Percentiles rank a stretch among this genome's conserved stretches.
These are phyloP conservation scores for Fennellomyces sp. DNA, from an alignment of 371 early-diverging fungal genomes.

Conservation along the genomic window DNA sequence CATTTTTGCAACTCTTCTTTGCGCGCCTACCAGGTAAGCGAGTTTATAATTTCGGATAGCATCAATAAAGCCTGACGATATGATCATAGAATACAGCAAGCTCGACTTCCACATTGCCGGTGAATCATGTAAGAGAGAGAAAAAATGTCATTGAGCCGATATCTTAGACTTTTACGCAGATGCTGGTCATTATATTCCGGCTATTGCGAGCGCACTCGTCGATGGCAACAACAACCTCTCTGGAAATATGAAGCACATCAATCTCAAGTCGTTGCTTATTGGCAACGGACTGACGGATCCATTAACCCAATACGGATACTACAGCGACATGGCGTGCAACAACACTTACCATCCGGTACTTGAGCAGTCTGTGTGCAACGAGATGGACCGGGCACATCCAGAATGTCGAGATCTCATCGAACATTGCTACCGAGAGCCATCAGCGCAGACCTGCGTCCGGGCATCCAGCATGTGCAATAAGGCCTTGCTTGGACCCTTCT, in stretches of 20 bases:
- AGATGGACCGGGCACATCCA: slow-evolving; percentile 74
- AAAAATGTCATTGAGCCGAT: background rate
- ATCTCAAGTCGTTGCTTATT: slow-evolving; percentile 78
- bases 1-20: slow-evolving; percentile 74
- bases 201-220: slow-evolving; percentile 72
- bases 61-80: background rate
- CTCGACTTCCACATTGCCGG: slow-evolving; percentile 67
- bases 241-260: slow-evolving; percentile 54
- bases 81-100: slow-evolving; percentile 38
- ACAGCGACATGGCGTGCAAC: slow-evolving; percentile 86
- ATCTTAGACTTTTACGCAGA: slow-evolving; percentile 23
- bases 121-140: slow-evolving; percentile 44
- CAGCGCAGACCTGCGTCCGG: slow-evolving; percentile 76
- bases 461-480: slow-evolving; percentile 90
- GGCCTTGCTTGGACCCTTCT: slow-evolving; percentile 59
- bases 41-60: background rate
- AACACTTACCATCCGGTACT: slow-evolving; percentile 77
- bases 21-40: slow-evolving; percentile 48
- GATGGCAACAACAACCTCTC: slow-evolving; percentile 61
- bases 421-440: slow-evolving; percentile 81
- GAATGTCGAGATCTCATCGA: slow-evolving; percentile 81
- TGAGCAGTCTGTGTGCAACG: slow-evolving; percentile 60
- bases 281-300: slow-evolving; percentile 95
- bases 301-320: slow-evolving; percentile 88
- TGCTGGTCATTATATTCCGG: slow-evolving; percentile 84